phyloP scores from a whole-genome alignment of 306 rosid species.

The Parietaria judaica region DNA sequence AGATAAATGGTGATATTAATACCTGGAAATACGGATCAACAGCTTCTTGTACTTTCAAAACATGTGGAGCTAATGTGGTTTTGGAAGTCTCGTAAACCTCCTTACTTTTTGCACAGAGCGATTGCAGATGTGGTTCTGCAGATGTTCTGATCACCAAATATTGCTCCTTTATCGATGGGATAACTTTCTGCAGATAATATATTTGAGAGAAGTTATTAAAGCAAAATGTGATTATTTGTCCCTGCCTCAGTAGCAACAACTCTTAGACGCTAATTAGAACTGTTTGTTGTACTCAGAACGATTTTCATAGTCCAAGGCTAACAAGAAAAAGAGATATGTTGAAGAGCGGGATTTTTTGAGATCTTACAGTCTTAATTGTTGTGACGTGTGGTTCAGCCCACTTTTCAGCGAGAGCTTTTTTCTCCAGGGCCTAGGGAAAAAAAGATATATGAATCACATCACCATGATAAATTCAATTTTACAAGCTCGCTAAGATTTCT shows the following conservation, averaged over 20 bases:
- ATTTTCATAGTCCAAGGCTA: not conserved
- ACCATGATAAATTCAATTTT: not conserved
- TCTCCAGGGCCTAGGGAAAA: conserved; percentile 54
- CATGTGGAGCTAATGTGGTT: conserved; percentile 54
- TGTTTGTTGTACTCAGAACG: not conserved
- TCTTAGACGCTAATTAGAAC: not conserved
- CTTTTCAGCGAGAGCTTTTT: conserved; percentile 64
- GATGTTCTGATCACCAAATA: conserved; percentile 51
- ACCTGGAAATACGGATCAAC: conserved; percentile 86
- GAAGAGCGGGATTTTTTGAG: conserved; percentile 3
- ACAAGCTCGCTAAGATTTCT: not conserved
- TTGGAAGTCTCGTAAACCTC: conserved; percentile 64
- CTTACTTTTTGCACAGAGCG: conserved; percentile 37
- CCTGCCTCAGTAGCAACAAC: not conserved
- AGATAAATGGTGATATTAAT: conserved; percentile 11
- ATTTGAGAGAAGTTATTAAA: conserved; percentile 7
- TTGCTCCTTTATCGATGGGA: conserved; percentile 55
- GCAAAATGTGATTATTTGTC: not conserved
- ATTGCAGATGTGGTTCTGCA: conserved; percentile 62
- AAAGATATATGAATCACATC: conserved; percentile 16
- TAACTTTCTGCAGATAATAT: conserved; percentile 53
- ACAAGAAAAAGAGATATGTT: conserved; percentile 1
- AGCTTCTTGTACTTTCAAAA: conserved; percentile 51
- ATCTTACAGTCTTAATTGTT: conserved; percentile 69
- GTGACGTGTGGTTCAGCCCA: conserved; percentile 88